Percentiles rank a stretch among this genome's conserved stretches.
Evolutionary conservation across 2,329 filamentous ascomycete species (phyloP).

Genomic region (Claviceps sp.): DNA sequence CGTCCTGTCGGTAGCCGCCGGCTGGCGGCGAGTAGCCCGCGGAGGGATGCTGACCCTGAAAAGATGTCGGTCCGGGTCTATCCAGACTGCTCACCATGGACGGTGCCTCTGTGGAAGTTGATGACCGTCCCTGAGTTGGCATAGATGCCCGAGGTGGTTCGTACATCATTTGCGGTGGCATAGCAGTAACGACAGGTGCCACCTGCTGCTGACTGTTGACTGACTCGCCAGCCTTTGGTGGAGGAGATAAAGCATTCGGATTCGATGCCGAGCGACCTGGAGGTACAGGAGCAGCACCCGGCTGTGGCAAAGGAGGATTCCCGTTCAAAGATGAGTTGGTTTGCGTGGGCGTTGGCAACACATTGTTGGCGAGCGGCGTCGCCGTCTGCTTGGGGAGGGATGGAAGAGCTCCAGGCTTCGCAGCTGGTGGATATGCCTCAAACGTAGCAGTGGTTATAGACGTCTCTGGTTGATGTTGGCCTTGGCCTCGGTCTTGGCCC

Average conservation of each 20-base stretch:
- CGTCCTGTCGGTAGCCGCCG: constrained; percentile 42
- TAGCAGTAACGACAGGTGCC: constrained; percentile 15
- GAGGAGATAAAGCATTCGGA: constrained; percentile 28
- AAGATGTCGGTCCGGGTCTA: constrained; percentile 11
- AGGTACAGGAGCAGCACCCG: constrained; percentile 38
- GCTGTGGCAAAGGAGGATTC: constrained; percentile 41
- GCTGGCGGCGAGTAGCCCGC: constrained; percentile 31
- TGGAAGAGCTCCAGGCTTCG: constrained; percentile 34
- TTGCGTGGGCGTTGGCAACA: constrained; percentile 31
- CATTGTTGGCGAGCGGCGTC: constrained; percentile 19
- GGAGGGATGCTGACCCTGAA: constrained; percentile 14
- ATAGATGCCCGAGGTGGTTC: constrained; percentile 30
- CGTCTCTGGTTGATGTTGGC: constrained; percentile 2
- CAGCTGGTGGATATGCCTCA: constrained; percentile 22
- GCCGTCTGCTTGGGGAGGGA: constrained; percentile 31
- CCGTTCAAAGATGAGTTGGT: constrained; percentile 13
- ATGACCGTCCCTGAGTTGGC: constrained; percentile 31
- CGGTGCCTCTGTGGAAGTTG: constrained; percentile 22
- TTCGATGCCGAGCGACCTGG: constrained; percentile 10
- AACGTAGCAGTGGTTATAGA: constrained; percentile 3
- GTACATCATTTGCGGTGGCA: constrained; percentile 35
- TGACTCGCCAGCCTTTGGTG: constrained; percentile 36
- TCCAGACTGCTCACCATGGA: not conserved
- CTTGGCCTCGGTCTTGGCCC: not conserved
- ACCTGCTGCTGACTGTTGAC: constrained; percentile 21